phyloP scores from a whole-genome alignment of 495 filamentous ascomycete genomes.

The Acidiella bohemica region DNA sequence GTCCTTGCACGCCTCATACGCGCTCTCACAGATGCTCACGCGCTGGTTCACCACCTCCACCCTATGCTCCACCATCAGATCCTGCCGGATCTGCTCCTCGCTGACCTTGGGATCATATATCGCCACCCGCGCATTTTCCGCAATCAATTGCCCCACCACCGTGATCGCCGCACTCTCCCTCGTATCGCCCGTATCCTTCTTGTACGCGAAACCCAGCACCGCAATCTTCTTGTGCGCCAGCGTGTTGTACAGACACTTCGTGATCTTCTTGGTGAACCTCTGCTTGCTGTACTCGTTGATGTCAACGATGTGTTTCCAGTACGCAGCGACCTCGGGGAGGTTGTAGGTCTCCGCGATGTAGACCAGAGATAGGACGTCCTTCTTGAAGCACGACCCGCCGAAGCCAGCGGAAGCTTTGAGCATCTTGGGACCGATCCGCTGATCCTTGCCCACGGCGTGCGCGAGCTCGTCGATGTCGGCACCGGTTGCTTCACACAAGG shows the following conservation, averaged over 20 bases:
- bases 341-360: conserved; percentile 60
- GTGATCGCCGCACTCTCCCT: conserved; percentile 58
- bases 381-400: conserved; percentile 57
- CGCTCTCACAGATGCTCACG: conserved; percentile 31
- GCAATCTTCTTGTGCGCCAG: conserved; percentile 59
- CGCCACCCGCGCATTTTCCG: conserved; percentile 50
- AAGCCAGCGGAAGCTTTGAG: conserved; percentile 69
- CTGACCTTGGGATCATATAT: conserved; percentile 64
- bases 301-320: conserved; percentile 58
- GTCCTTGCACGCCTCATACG: conserved; percentile 39
- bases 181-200: conserved; percentile 68
- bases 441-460: conserved; percentile 54
- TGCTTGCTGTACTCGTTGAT: conserved; percentile 69
- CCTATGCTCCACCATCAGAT: conserved; percentile 22
- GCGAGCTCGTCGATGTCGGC: conserved; percentile 64
- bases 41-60: conserved; percentile 13
- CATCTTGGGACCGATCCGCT: conserved; percentile 57
- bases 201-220: conserved; percentile 67
- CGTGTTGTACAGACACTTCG: conserved; percentile 53
- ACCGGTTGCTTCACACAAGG: conserved; percentile 56
- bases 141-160: conserved; percentile 49
- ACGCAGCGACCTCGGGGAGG: conserved; percentile 58
- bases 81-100: conserved; percentile 32
- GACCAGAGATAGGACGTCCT: conserved; percentile 63
- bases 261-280: conserved; percentile 50